Conservation (phyloP, 768 basidiomycete species). For the Epithele typhae region DNA sequence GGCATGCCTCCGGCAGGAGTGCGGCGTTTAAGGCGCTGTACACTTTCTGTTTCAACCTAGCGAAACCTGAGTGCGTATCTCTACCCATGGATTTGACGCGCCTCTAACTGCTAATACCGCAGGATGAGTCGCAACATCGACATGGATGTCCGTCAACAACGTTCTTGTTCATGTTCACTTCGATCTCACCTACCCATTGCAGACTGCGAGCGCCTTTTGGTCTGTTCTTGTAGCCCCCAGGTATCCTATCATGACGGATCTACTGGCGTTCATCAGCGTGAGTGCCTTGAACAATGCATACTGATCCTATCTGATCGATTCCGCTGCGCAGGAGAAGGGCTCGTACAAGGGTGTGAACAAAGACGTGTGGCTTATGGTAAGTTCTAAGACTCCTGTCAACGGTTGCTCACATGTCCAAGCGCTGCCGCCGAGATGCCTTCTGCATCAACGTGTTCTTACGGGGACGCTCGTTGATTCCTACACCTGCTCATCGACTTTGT, state of each 20-base stretch:
- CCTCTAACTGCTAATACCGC: too few relatives aligned
- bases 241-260: slow-evolving; percentile 60
- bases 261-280: slow-evolving; percentile 66
- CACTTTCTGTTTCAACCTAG: slow-evolving; percentile 62
- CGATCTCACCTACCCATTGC: neutral
- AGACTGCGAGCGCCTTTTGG: slow-evolving; percentile 76
- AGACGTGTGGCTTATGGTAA: slow-evolving; percentile 83
- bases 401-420: too few relatives aligned
- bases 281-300: slow-evolving; percentile 14
- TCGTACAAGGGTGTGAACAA: slow-evolving; percentile 77
- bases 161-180: neutral
- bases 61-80: slow-evolving; percentile 63
- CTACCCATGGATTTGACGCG: too few relatives aligned
- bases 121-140: slow-evolving; percentile 76
- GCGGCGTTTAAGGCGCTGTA: slow-evolving; percentile 64
- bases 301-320: neutral
- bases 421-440: too few relatives aligned
- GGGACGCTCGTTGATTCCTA: too few relatives aligned
- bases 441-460: too few relatives aligned
- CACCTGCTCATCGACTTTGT: too few relatives aligned
- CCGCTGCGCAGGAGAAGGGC: slow-evolving; percentile 35
- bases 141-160: slow-evolving; percentile 57
- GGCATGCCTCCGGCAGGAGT: slow-evolving; percentile 44
- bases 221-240: slow-evolving; percentile 65
- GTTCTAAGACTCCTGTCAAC: slow-evolving; percentile 18